Evolutionary conservation across 1,139 yeast species (phyloP).

Genomic region (Pichia sp.): DNA sequence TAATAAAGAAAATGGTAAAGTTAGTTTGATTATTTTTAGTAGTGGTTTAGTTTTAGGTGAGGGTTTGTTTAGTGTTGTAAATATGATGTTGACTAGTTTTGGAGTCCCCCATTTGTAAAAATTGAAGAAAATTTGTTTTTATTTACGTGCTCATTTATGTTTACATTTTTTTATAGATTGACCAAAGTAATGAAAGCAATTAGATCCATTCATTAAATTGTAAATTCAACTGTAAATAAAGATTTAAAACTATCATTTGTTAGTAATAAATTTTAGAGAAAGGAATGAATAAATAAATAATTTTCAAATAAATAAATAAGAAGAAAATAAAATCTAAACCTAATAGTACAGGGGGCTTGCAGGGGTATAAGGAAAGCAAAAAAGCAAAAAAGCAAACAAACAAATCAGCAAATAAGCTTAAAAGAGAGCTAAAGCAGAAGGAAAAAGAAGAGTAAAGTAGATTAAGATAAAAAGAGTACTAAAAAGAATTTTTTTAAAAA

Average conservation of each 20-base stretch:
- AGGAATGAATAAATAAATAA: background rate
- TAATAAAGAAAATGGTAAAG: constrained; percentile 33
- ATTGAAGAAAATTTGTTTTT: background rate
- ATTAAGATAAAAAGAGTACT: background rate
- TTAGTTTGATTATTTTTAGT: constrained; percentile 76
- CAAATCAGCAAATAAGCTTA: background rate
- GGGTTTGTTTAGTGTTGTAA: constrained; percentile 77
- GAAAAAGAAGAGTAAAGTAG: background rate
- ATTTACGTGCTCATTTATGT: background rate
- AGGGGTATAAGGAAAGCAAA: background rate
- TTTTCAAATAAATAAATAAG: background rate
- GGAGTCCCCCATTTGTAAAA: constrained; percentile 38
- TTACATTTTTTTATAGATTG: background rate
- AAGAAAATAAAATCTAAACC: background rate
- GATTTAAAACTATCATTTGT: background rate
- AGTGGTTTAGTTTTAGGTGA: constrained; percentile 93
- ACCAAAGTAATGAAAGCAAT: background rate
- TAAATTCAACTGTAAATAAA: background rate
- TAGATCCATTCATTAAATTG: background rate
- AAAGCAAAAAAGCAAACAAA: background rate
- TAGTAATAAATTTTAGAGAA: background rate
- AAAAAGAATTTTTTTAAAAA: background rate
- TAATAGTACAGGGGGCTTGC: background rate
- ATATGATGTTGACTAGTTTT: constrained; percentile 69
- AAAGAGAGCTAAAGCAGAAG: background rate